These are phyloP conservation scores for Striga hermonthica DNA, from an alignment of 305 asterid species.

Conservation along the genomic window DNA sequence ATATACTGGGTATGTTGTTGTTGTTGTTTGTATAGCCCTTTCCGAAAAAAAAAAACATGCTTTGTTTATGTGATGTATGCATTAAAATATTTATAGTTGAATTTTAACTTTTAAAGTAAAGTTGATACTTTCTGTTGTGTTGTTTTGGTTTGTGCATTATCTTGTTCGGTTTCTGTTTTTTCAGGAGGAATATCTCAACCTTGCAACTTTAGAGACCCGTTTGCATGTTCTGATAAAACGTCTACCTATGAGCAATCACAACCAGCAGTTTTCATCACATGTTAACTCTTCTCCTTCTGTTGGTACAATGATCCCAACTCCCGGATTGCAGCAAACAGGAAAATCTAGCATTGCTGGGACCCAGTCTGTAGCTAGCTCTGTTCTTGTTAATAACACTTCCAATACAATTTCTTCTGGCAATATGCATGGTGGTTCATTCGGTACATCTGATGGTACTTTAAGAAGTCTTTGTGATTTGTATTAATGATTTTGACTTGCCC, in stretches of 20 bases:
- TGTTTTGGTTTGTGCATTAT: slow-evolving; percentile 24
- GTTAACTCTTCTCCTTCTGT: slow-evolving; percentile 67
- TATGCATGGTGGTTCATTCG: slow-evolving; percentile 56
- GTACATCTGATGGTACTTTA: slow-evolving; percentile 51
- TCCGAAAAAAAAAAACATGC: slow-evolving; percentile 17
- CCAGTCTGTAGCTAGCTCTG: slow-evolving; percentile 53
- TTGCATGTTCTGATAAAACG: slow-evolving; percentile 55
- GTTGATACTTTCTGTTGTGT: slow-evolving; percentile 5
- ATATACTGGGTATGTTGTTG: too few relatives aligned
- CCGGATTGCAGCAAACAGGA: slow-evolving; percentile 83
- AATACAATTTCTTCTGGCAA: slow-evolving; percentile 50
- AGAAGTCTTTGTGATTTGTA: slow-evolving; percentile 25
- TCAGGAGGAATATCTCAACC: slow-evolving; percentile 89
- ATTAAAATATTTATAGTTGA: slow-evolving; percentile 16
- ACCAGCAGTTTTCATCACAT: slow-evolving; percentile 68
- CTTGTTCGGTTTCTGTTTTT: slow-evolving; percentile 22
- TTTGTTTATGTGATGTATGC: not conserved
- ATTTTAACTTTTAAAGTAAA: not conserved
- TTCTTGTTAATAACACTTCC: slow-evolving; percentile 45
- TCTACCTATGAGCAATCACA: slow-evolving; percentile 53
- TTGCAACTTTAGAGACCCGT: slow-evolving; percentile 73
- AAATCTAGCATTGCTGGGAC: slow-evolving; percentile 51
- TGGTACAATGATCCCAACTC: slow-evolving; percentile 98
- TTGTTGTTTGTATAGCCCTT: slow-evolving; percentile 10
- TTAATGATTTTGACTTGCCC: slow-evolving; percentile 27